Evolutionary conservation across 768 basidiomycete species (phyloP), one percentile per base, ranked within the genome.

Genomic region (Collybia nuda): DNA sequence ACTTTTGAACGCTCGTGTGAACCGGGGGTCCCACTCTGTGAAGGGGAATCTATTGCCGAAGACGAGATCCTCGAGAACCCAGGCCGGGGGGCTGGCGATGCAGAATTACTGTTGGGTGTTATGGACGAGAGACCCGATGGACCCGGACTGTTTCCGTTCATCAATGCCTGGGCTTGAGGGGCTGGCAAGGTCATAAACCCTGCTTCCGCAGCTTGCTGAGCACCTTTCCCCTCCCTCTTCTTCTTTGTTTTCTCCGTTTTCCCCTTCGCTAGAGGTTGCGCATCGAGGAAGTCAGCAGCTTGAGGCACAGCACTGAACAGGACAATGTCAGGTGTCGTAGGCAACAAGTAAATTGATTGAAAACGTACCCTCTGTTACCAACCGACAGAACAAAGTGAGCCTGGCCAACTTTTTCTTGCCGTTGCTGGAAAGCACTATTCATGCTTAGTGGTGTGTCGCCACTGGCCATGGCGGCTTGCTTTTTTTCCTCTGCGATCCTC

Each of bases 401-500:
- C 60, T 95, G 90, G 1, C 97, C 96, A 7, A 90, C 83, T 74
- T 93, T 94, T 68, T 94, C 87, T 65, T 97, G 94, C 50, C 97
- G 78, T 47, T 87, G 83, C 62, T 95, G 88, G 75, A 99, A 99
- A 11, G 94, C 95, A 54, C 78, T 83, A 57, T 87, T 94, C 90
- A 98, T 97, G 62, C 92, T 95, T 47, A 94, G 73, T 2, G 96
- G 94, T 1, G 96, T 98, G 71, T 99, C 97, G 1, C 93, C 92
- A 58, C 93, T 93, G 15, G 80, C 84, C 94, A 98, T 98, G 8
- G 93, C 89, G 52, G 84, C 83, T 64, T 93, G 81, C 76, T 97
- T 98, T 67, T 88, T 84, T 75, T 99, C 97, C 61, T 98, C 95
- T n/a, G 86, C 90, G 56, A 98, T 98, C 75, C 90, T 94, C 81